Evolutionary conservation across 129 eudicot species (phyloP).

Genomic region (Daucus carota): DNA sequence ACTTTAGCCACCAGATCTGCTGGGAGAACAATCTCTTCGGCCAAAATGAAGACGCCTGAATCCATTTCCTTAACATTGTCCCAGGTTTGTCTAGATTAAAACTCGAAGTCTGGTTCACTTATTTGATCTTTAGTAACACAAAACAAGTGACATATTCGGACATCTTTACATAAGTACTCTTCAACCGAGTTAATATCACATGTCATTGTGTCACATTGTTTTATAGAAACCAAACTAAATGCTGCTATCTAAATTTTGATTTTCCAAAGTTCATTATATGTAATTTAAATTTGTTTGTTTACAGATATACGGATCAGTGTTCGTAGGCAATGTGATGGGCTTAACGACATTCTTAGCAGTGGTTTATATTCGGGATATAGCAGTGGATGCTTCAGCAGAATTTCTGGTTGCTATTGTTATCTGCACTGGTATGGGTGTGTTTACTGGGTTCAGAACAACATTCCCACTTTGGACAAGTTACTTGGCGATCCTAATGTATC

Average conservation of each 20-base stretch:
- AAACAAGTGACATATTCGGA: not conserved
- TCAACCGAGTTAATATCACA: not conserved
- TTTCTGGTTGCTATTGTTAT: conserved; percentile 49
- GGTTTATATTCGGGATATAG: conserved; percentile 37
- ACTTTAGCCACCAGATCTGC: conserved; percentile 44
- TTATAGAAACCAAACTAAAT: too few species aligned
- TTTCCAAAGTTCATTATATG: too few species aligned
- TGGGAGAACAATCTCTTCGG: conserved; percentile 32
- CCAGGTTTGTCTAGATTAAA: conserved; percentile 21
- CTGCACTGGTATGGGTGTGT: conserved; percentile 45
- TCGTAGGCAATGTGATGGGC: conserved; percentile 51
- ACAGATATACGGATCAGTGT: conserved; percentile 62
- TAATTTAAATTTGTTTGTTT: too few species aligned
- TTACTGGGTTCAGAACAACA: conserved; percentile 38
- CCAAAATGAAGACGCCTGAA: conserved; percentile 40
- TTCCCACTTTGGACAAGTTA: conserved; percentile 59
- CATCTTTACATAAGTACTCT: not conserved
- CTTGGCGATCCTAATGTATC: conserved; percentile 43
- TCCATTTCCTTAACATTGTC: conserved; percentile 61
- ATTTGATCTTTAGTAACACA: not conserved
- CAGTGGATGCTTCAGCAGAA: conserved; percentile 74
- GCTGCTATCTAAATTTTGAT: too few species aligned
- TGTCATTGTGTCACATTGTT: not conserved
- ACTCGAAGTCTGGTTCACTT: not conserved
- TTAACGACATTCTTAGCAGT: conserved; percentile 40